phyloP scores from a whole-genome alignment of 2,329 filamentous ascomycete species.

The Ophiostoma novo-ulmi region DNA sequence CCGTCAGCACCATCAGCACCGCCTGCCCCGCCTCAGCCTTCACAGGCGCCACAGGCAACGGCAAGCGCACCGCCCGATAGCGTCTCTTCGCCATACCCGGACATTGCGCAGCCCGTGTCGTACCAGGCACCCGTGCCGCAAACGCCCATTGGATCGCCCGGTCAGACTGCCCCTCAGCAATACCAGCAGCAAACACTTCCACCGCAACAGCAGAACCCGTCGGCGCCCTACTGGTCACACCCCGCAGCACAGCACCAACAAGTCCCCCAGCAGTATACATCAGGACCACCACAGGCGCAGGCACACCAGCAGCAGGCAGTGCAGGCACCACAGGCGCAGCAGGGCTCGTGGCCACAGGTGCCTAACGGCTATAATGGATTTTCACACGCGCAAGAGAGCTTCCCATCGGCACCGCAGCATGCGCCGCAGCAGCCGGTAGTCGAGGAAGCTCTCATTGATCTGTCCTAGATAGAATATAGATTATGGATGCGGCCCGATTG shows the following conservation, averaged over 20 bases:
- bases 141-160: slow-evolving; percentile 17
- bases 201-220: slow-evolving; percentile 12
- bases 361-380: slow-evolving; percentile 44
- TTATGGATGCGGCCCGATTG: not conserved
- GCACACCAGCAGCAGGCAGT: slow-evolving; percentile 32
- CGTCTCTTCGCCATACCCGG: not conserved
- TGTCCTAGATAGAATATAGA: slow-evolving; percentile 34
- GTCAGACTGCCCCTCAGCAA: slow-evolving; percentile 34
- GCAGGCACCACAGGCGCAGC: slow-evolving; percentile 32
- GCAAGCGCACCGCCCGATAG: not conserved
- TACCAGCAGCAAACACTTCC: slow-evolving; percentile 31
- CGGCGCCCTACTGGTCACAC: slow-evolving; percentile 46
- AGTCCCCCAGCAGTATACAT: slow-evolving; percentile 32
- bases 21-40: not conserved
- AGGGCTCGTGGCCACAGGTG: slow-evolving; percentile 32
- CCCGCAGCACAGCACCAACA: slow-evolving; percentile 39
- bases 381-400: slow-evolving; percentile 55
- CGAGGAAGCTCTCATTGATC: slow-evolving; percentile 76
- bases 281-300: slow-evolving; percentile 38
- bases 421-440: slow-evolving; percentile 54
- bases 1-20: not conserved
- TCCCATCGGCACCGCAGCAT: slow-evolving; percentile 62
- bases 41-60: not conserved
- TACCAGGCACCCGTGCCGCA: not conserved
- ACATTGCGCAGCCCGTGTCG: not conserved